Conservation (phyloP, 768 basidiomycete species). For the Collybiopsis luxurians region DNA sequence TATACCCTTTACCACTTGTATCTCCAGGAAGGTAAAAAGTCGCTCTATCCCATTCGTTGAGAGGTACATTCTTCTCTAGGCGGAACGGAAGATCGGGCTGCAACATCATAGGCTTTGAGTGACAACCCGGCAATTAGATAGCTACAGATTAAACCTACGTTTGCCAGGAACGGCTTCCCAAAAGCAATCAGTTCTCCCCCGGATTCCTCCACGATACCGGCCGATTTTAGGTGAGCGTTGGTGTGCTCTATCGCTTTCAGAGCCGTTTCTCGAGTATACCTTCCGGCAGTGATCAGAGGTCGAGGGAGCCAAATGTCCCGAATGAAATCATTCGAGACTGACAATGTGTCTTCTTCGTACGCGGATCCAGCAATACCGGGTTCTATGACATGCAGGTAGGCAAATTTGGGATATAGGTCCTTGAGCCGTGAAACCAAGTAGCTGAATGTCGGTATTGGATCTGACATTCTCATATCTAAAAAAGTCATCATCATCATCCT, state of each 20-base stretch:
- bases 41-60: constrained; percentile 18
- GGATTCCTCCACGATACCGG: constrained; percentile 10
- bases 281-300: constrained; percentile 41
- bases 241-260: constrained; percentile 10
- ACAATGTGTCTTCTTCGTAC: not conserved
- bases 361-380: constrained; percentile 9
- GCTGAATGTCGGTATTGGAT: constrained; percentile 41
- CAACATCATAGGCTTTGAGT: not conserved
- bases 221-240: too few relatives aligned
- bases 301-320: constrained; percentile 43
- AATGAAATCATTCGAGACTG: constrained; percentile 39
- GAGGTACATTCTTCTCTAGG: constrained; percentile 20
- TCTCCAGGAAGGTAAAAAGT: constrained; percentile 24
- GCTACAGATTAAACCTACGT: constrained; percentile 14
- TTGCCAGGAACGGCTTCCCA: constrained; percentile 29
- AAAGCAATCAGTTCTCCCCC: constrained; percentile 26
- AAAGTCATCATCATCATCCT: not conserved
- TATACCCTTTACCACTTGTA: constrained; percentile 20
- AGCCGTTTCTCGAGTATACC: constrained; percentile 39
- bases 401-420: constrained; percentile 28
- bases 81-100: constrained; percentile 31
- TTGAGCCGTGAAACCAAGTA: constrained; percentile 26
- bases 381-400: constrained; percentile 41
- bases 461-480: constrained; percentile 46
- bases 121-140: not conserved